Evolutionary conservation across 1,284 basidiomycete species (phyloP).

Genomic region (Cryptococcus maquisensis): DNA sequence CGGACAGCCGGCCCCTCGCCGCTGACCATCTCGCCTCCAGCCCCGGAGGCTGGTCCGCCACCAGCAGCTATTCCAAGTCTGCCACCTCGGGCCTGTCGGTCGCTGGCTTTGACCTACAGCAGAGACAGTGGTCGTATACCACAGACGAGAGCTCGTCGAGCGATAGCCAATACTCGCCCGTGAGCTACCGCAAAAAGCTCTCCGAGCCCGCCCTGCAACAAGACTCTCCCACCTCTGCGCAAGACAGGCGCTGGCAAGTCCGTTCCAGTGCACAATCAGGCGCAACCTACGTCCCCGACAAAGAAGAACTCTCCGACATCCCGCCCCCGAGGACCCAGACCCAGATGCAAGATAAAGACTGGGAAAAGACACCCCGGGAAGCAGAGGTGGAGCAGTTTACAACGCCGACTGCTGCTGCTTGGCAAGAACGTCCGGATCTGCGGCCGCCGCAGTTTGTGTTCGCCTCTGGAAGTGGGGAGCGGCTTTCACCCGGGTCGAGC

Average conservation of each 20-base stretch:
- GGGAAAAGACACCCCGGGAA: background rate
- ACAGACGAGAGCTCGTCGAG: background rate
- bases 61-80: conserved; percentile 3
- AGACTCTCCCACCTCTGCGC: no score
- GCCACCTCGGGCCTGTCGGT: background rate
- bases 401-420: conserved; percentile 17
- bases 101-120: background rate
- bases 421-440: conserved; percentile 13
- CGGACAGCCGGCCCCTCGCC: background rate
- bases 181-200: background rate
- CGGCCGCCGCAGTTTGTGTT: conserved; percentile 1
- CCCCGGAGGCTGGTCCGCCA: conserved; percentile 5
- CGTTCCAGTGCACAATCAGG: conserved; percentile 15
- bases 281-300: conserved; percentile 12
- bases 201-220: no score
- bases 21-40: background rate
- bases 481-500: background rate
- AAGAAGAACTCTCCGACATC: background rate
- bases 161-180: conserved; percentile 9
- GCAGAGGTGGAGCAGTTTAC: conserved; percentile 1
- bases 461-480: background rate
- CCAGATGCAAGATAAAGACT: background rate
- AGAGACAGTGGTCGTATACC: background rate
- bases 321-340: background rate
- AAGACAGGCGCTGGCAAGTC: background rate